Base-by-base conservation (phyloP, 805 yeast species). In the Kuraishia ogatae region DNA sequence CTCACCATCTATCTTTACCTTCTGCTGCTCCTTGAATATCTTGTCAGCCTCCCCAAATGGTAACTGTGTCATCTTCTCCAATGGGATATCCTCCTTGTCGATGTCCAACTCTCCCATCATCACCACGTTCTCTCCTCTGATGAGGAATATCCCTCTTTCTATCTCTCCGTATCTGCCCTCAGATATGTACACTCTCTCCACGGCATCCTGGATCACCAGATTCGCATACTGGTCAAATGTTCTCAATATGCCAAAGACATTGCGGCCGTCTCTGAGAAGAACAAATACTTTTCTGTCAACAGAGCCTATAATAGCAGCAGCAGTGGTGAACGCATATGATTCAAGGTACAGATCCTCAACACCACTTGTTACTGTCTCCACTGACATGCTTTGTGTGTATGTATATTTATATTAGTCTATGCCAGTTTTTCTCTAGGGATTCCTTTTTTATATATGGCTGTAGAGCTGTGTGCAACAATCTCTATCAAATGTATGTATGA, bases 221-320 rank as follows among this genome's bases (percentile, higher is more conserved):
- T 93, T 93, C 57, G 96, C 92, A 68, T 85, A 94, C 70, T 93
- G 97, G 72, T 94, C 99, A 70, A 93, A 94, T 1, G 97, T 90
- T 69, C 99, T 81, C 61, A 94, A 76, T 23, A 92, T 87, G 19
- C 99, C 99, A 66, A 89, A 85, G 35, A 93, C 72, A 59, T 85
- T 83, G 61, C 93, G 80, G 46, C 98, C 98, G 69, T 93, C 98
- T 65, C 97, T 84, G 60, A 94, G 76, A 49, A 89, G 77, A 1
- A 90, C 96, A 62, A 89, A 86, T 35, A 94, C 88, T 68, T 69
- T 75, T 64, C 90, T 79, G 68, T 88, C 94, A 17, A 88, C 92
- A 24, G 91, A 85, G 17, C 94, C 93, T 28, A 88, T 90, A 50
- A 88, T 81, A n/a, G 94, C 93, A 1, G 96, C 96, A 0, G 96